phyloP scores from a whole-genome alignment of 2,329 filamentous ascomycete genomes.

The Diplocarpon rosae region DNA sequence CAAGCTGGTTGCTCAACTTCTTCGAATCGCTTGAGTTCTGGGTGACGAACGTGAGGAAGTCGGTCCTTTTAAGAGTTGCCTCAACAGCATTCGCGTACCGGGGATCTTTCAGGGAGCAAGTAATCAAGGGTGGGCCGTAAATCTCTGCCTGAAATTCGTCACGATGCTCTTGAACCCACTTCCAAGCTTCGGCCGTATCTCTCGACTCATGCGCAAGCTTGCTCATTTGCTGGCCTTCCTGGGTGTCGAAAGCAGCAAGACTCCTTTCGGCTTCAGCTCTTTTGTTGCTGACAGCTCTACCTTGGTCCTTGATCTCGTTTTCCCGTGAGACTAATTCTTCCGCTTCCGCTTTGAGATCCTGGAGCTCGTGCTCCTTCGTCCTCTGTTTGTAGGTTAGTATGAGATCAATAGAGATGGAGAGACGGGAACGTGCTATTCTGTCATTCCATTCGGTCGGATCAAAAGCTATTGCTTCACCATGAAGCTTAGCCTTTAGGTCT shows the following conservation, averaged over 20 bases:
- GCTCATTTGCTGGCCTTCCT: slow-evolving; percentile 60
- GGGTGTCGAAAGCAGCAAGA: slow-evolving; percentile 54
- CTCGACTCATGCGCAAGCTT: slow-evolving; percentile 49
- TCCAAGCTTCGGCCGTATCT: slow-evolving; percentile 62
- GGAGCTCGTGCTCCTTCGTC: slow-evolving; percentile 44
- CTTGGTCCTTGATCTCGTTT: slow-evolving; percentile 28
- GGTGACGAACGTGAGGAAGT: slow-evolving; percentile 56
- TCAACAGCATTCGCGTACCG: slow-evolving; percentile 49
- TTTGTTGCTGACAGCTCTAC: slow-evolving; percentile 31
- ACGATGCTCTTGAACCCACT: slow-evolving; percentile 69
- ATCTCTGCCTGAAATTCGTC: slow-evolving; percentile 48
- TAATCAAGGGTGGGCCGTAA: slow-evolving; percentile 54
- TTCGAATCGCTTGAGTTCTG: slow-evolving; percentile 68
- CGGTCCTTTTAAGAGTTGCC: slow-evolving; percentile 39
- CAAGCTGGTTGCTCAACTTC: slow-evolving; percentile 55
- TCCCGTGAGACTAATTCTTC: slow-evolving; percentile 24
- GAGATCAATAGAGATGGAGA: not conserved
- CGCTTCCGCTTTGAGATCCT: slow-evolving; percentile 37
- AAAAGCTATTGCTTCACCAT: slow-evolving; percentile 54
- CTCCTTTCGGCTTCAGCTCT: slow-evolving; percentile 34
- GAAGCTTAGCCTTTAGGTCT: slow-evolving; percentile 49
- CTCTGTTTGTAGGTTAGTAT: slow-evolving; percentile 31
- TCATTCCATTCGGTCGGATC: slow-evolving; percentile 61
- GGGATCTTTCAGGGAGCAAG: slow-evolving; percentile 51
- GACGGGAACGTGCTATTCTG: slow-evolving; percentile 47